Percentiles rank a stretch among this genome's conserved stretches.
phyloP scores from a whole-genome alignment of 495 filamentous ascomycete genomes.

The Lasiosphaeria hispida region DNA sequence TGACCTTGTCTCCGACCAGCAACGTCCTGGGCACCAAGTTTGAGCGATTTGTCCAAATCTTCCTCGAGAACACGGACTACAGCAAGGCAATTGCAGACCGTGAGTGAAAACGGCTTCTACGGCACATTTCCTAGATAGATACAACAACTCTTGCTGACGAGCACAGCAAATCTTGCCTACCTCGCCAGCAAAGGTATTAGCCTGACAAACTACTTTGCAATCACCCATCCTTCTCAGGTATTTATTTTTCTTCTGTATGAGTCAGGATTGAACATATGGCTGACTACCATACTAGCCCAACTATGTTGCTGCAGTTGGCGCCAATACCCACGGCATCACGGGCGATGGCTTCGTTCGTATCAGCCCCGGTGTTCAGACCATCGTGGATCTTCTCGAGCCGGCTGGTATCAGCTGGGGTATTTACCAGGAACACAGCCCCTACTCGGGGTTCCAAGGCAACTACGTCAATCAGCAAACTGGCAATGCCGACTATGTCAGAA shows the following conservation, averaged over 20 bases:
- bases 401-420: conserved; percentile 65
- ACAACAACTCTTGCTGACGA: not conserved
- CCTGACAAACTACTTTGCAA: conserved; percentile 61
- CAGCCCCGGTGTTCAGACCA: conserved; percentile 61
- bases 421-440: conserved; percentile 70
- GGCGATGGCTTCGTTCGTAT: conserved; percentile 58
- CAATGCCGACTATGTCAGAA: conserved; percentile 38
- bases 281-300: conserved; percentile 54
- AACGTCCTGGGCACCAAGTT: conserved; percentile 63
- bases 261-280: conserved; percentile 54
- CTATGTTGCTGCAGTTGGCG: conserved; percentile 60
- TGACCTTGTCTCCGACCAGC: conserved; percentile 50
- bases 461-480: conserved; percentile 48
- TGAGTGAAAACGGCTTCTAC: not conserved
- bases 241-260: not conserved
- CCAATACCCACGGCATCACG: conserved; percentile 65
- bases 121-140: not conserved
- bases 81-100: conserved; percentile 25
- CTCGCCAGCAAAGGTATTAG: conserved; percentile 62
- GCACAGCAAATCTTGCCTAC: conserved; percentile 33
- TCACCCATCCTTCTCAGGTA: conserved; percentile 24
- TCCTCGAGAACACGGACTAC: conserved; percentile 70
- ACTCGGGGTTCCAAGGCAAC: conserved; percentile 61
- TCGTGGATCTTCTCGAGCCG: conserved; percentile 69
- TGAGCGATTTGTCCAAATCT: conserved; percentile 64